A percentile compares a stretch with the other conserved stretches of the same genome.
Evolutionary conservation across 2,329 filamentous ascomycete genomes (phyloP).

Genomic region (Pestalotiopsis sp.): DNA sequence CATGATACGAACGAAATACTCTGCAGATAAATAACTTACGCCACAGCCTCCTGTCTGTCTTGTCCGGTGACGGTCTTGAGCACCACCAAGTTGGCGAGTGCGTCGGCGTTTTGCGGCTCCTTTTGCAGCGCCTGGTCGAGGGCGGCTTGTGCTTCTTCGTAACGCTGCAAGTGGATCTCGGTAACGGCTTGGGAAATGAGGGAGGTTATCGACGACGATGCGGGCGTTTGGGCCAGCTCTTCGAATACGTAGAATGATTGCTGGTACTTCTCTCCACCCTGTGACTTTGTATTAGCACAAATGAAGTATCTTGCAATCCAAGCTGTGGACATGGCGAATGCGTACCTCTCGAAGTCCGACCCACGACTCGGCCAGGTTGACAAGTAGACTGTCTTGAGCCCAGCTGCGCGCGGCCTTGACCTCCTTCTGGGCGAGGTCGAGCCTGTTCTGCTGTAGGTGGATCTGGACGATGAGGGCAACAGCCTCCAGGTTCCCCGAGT

Average conservation of each 20-base stretch:
- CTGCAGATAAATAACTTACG: conserved; percentile 48
- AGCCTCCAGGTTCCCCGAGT: conserved; percentile 81
- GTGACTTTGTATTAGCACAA: conserved; percentile 15
- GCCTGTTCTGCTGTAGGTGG: conserved; percentile 87
- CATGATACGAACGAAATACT: not conserved
- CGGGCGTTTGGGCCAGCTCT: conserved; percentile 86
- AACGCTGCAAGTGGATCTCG: conserved; percentile 85
- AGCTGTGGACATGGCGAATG: conserved; percentile 17
- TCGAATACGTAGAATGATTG: conserved; percentile 97
- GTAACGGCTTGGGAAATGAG: conserved; percentile 88
- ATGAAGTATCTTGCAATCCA: not conserved
- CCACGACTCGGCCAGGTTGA: conserved; percentile 96
- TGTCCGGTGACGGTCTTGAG: conserved; percentile 78
- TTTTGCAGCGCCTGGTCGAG: conserved; percentile 79
- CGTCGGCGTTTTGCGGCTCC: conserved; percentile 71
- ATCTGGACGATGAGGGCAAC: conserved; percentile 92
- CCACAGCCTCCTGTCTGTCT: conserved; percentile 55
- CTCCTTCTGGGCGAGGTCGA: conserved; percentile 89
- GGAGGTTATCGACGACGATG: conserved; percentile 74
- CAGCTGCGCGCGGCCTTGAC: conserved; percentile 84
- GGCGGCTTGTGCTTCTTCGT: conserved; percentile 87
- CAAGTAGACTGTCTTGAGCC: conserved; percentile 91
- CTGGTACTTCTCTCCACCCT: conserved; percentile 96
- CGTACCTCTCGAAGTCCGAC: conserved; percentile 83
- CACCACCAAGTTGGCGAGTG: conserved; percentile 83